Conservation (phyloP, 1,284 basidiomycete species). For the Naganishia sp. region DNA sequence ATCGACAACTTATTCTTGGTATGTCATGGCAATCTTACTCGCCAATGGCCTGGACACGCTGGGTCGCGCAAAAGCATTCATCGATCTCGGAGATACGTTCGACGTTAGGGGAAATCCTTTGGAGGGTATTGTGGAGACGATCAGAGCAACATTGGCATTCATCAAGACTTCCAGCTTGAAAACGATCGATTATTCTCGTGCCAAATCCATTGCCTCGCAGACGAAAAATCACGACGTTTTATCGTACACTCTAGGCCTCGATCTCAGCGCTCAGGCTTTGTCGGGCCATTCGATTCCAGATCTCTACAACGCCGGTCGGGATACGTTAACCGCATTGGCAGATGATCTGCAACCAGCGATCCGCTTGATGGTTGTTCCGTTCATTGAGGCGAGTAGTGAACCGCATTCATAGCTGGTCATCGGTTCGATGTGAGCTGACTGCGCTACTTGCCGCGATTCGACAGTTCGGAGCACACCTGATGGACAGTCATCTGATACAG, state of each 20-base stretch:
- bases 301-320: constrained; percentile 31
- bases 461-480: constrained; percentile 21
- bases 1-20: constrained; percentile 23
- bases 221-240: constrained; percentile 28
- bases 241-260: constrained; percentile 24
- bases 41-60: constrained; percentile 18
- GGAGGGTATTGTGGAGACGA: constrained; percentile 16
- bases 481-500: constrained; percentile 3
- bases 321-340: constrained; percentile 17
- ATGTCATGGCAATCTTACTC: constrained; percentile 22
- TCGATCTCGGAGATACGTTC: constrained; percentile 15
- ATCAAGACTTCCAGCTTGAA: constrained; percentile 18
- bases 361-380: constrained; percentile 27
- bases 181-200: constrained; percentile 22
- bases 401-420: not conserved
- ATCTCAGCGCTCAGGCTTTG: constrained; percentile 22
- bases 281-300: constrained; percentile 25
- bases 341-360: constrained; percentile 26
- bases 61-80: constrained; percentile 7
- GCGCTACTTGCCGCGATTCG: not conserved
- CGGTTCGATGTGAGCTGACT: not conserved
- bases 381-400: constrained; percentile 18
- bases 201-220: constrained; percentile 2
- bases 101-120: constrained; percentile 7
- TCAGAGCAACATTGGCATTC: constrained; percentile 15